A percentile compares a stretch with the other conserved stretches of the same genome.
Conservation (phyloP, 306 rosid genomes). For the Pyrus communis region DNA sequence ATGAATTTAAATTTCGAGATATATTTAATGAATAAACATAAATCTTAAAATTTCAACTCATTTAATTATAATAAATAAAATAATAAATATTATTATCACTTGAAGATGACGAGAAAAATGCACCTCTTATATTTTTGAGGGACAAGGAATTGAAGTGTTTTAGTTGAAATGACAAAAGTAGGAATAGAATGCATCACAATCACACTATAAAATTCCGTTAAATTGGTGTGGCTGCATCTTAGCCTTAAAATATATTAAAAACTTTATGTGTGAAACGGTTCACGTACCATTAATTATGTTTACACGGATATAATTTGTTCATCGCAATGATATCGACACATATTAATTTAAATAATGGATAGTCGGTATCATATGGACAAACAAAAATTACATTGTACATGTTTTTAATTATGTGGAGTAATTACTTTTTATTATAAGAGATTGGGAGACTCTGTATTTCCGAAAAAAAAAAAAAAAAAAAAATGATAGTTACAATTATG, state of each 20-base stretch:
- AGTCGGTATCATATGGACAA: not conserved
- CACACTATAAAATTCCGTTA: not conserved
- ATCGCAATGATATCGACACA: not conserved
- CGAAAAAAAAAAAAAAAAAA: not conserved
- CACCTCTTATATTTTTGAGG: not conserved
- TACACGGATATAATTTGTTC: no score
- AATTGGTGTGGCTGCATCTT: not conserved
- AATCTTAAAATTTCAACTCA: no score
- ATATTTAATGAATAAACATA: fast-evolving
- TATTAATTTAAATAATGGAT: no score
- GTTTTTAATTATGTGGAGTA: not conserved
- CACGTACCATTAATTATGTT: no score
- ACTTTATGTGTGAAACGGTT: no score
- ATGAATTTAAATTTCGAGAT: no score
- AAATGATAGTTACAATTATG: not conserved
- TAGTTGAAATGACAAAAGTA: not conserved
- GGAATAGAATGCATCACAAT: not conserved
- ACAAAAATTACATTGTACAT: no score
- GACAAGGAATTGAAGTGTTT: not conserved
- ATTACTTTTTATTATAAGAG: not conserved
- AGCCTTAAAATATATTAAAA: no score
- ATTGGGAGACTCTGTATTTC: not conserved
- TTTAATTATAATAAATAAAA: no score
- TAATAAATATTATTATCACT: no score
- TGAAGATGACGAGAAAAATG: no score